phyloP scores from a whole-genome alignment of 768 basidiomycete genomes.

The Porphyrellus cyaneotinctus region DNA sequence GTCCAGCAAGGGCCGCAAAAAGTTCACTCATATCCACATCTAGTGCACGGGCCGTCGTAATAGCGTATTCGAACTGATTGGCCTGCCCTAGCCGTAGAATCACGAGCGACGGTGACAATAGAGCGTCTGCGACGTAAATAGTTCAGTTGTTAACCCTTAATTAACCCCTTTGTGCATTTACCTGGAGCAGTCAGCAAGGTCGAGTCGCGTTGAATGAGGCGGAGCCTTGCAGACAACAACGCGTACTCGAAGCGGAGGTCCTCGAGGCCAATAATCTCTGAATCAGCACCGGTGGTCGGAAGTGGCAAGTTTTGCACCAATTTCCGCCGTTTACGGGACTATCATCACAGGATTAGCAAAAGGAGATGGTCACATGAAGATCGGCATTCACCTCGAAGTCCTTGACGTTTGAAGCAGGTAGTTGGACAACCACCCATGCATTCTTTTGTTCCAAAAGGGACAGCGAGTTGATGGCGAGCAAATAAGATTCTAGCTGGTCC shows the following conservation, averaged over 20 bases:
- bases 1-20: conserved; percentile 70
- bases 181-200: conserved; percentile 59
- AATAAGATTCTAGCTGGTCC: conserved; percentile 75
- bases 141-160: conserved; percentile 13
- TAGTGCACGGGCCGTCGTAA: conserved; percentile 69
- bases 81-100: conserved; percentile 75
- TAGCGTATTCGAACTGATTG: conserved; percentile 75
- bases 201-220: conserved; percentile 67
- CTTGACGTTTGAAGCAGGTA: conserved; percentile 41
- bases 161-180: conserved; percentile 33
- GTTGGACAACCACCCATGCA: conserved; percentile 77
- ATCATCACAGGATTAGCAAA: conserved; percentile 18
- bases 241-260: conserved; percentile 80
- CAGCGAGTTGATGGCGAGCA: conserved; percentile 85
- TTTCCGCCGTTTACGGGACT: conserved; percentile 70
- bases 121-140: conserved; percentile 41
- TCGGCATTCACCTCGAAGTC: conserved; percentile 42
- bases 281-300: conserved; percentile 56
- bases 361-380: conserved; percentile 14
- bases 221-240: conserved; percentile 71
- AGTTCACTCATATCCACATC: conserved; percentile 84
- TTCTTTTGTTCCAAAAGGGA: conserved; percentile 75
- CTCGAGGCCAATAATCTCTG: conserved; percentile 73
- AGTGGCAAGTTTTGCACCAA: conserved; percentile 76
- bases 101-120: conserved; percentile 57